Base-by-base conservation (phyloP, 192 early-diverging fungal genomes). In the Piromyces sp. region DNA sequence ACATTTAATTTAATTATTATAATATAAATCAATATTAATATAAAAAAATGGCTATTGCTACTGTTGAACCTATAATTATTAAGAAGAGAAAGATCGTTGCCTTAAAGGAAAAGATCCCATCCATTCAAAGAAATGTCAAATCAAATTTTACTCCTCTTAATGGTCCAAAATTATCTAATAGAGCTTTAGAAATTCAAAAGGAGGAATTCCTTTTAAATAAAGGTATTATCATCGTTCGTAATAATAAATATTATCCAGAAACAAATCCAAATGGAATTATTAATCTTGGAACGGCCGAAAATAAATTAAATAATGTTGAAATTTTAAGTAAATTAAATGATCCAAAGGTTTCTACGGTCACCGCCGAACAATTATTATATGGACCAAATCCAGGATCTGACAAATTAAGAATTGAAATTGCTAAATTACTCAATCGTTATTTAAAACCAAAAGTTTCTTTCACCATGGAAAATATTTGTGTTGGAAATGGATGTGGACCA, bases 231-330 rank as follows among this genome's bases (percentile, higher is more conserved):
- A 68, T 68, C n/a, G 51, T 68, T n/a, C 51, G 51, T 68, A 68
- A 68, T n/a, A 68, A 68, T 68, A 68, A 68, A n/a, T 68, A 68
- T n/a, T 26, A 68, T 68, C 51, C 51, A 68, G 26, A 81, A 42
- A 79, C 28, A 13, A 95, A 95, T 81, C 91, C 91, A 13, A 51
- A 79, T n/a, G 95, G 95, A 29, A 91, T 95, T 82, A 87, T 96
- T 82, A 95, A 95, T 81, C 86, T 95, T 0, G 95, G 95, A 36
- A 87, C 93, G 2, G 95, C 95, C 29, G 92, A 94, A 80, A 96
- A 96, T 84, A 81, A 86, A 79, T 89, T 95, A 31, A 92, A 93
- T 85, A 82, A 80, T 78, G 80, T 82, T 2, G 86, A 92, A 15
- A 79, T 95, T 13, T 26, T 88, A 2, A 84, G 89, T 30, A 92